Base-by-base conservation (phyloP, 108 stramenopile genomes). In the Chaetoceros tenuissimus region DNA sequence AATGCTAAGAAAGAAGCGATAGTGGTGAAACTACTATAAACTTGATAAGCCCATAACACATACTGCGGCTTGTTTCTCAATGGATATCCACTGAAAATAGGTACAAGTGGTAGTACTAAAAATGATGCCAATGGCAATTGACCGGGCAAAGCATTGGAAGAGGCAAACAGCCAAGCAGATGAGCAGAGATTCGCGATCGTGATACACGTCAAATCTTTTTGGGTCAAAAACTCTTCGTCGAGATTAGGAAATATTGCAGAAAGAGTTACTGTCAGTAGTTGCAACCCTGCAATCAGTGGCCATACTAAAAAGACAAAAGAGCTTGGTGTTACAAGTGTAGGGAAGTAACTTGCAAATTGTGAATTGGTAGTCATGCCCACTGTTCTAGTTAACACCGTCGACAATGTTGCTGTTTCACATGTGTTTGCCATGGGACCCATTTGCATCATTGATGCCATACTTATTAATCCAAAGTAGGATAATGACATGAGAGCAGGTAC, bases 21-120 rank as follows among this genome's bases (percentile, higher is more conserved):
- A 23, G 28, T 43, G 7, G 54, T 55, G 24, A 55, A 55, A 43
- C 54, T 55, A 18, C 21, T 17, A 43, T 55, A 55, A 30, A 55
- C 7, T 23, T 43, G 54, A 43, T 40, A 10, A 10, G 34, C 34
- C 34, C 34, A 40, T 13, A 40, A 40, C 13, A 40, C 13, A 40
- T 40, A 40, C 13, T 40, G 5, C 49, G 49, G 24, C 16, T 26
- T 16, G 10, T 26, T 51, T 26, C 49, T 5, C 10, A 51, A 26
- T 24, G 49, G 16, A 51, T 51, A 51, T 24, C 49, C 49, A 26
- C 49, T 26, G 49, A 51, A 51, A 24, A 51, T 24, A 10, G 49
- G 49, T 10, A 51, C 49, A 5, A 51, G 16, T 5, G 49, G 49
- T 10, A 51, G 16, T 8, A 51, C 10, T 10, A 51, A 24, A 26